Evolutionary conservation across 768 basidiomycete genomes (phyloP), one percentile per base, ranked within the genome.

Genomic region (Holtermanniella nyarrowii): DNA sequence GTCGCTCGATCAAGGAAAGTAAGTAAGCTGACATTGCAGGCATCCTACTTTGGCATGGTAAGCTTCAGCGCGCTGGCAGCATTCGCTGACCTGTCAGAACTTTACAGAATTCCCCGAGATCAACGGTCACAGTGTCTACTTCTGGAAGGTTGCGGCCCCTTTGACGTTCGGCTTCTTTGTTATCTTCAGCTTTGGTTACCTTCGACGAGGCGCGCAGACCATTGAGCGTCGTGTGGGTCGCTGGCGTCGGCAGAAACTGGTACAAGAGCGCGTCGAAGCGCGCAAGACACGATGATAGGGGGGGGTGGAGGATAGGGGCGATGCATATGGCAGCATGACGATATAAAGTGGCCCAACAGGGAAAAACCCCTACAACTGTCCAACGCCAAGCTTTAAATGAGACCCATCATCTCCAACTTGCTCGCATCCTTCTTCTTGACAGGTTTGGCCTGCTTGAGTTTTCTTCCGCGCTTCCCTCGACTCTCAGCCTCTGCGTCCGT

Each of bases 121-220:
- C 10, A 37, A 62, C 13, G 52, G 54, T 21, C 49, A 55, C 23
- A 59, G 61, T 22, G 37, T 23, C 12, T 70, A 70, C 49, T 71
- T 71, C 43, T 71, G 70, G 70, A 66, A 65, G 39, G 57, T 71
- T n/a, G 65, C 70, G 4, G 49, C 48, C 2, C 70, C 70, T 14
- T 50, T 58, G 20, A 61, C 65, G 3, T 56, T 56, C 22, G 55
- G 46, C 1, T 71, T 71, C 63, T 71, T 71, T 53, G 13, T 71
- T 56, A 58, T 65, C 26, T 69, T 71, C 50, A 59, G 56, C 22
- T 67, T 58, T 23, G 39, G 54, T 5, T 71, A 69, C 42, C 55
- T 71, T 37, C 54, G 52, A 25, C 42, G 48, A 12, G 60, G 52
- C n/a, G 26, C 52, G 20, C 48, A 53, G 21, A 65, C 61, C 3